phyloP scores from a whole-genome alignment of 192 early-diverging fungal genomes.

The Backusella circina region DNA sequence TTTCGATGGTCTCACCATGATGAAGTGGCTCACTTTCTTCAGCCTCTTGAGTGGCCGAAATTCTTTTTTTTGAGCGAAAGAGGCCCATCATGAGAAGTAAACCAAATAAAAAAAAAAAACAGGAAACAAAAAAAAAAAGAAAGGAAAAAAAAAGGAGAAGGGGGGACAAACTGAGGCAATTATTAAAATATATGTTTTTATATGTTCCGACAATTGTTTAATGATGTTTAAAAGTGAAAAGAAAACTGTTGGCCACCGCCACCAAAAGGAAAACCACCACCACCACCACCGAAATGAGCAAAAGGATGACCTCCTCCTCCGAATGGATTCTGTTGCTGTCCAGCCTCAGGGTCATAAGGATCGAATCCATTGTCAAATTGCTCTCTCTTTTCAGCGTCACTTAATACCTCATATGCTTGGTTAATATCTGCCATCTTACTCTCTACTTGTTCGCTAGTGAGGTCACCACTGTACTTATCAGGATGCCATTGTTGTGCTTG shows the following conservation, averaged over 20 bases:
- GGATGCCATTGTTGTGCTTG: constrained; percentile 86
- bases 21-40: constrained; percentile 14
- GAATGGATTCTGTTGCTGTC: constrained; percentile 24
- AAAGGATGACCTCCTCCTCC: constrained; percentile 49
- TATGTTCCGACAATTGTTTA: background rate
- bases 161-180: background rate
- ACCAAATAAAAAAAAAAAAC: background rate
- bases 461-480: constrained; percentile 74
- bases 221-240: constrained; percentile 10
- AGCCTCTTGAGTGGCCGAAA: background rate
- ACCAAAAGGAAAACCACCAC: constrained; percentile 49
- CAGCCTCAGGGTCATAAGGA: constrained; percentile 67
- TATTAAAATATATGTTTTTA: background rate
- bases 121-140: background rate
- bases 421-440: constrained; percentile 93
- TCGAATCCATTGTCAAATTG: constrained; percentile 76
- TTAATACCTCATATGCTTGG: constrained; percentile 85
- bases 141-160: background rate
- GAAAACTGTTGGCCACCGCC: constrained; percentile 38
- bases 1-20: constrained; percentile 5
- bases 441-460: constrained; percentile 70
- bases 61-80: constrained; percentile 4
- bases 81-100: background rate
- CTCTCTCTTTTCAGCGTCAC: constrained; percentile 51
- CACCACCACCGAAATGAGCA: constrained; percentile 50